Base-by-base conservation (phyloP, 352 stramenopile species). In the Pythium vanterpoolii region DNA sequence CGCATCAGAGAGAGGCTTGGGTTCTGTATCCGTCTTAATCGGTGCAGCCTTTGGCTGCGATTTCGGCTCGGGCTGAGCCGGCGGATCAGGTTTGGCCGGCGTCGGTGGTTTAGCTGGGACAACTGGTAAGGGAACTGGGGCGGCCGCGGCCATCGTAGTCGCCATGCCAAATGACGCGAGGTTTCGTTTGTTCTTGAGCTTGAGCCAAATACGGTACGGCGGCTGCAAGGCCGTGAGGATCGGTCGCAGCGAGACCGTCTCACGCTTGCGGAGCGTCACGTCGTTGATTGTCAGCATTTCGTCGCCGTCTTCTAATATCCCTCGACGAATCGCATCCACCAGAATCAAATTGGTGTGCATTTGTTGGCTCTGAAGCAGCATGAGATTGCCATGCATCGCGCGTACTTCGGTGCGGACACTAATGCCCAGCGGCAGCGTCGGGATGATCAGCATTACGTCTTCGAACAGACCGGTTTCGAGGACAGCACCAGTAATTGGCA, bases 221-320 rank as follows among this genome's bases (percentile, higher is more conserved):
- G 80, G 64, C 21, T 64, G 56, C 5, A 79, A 39, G 7, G 59
- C 55, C 21, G 66, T 57, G 19, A 86, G 56, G 4, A 90, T 47
- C 14, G 69, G 38, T 7, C 76, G 50, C 30, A 87, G 62, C 16
- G 72, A 61, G 4, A 61, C 42, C 0, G 74, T 33, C 21, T 64
- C 45, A 1, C 62, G 44, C 26, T 76, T 69, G 4, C 73, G 60
- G 16, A 90, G 42, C 8, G 77, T 24, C 9, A 72, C 64, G 44
- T 87, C 64, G 44, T 92, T 92, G 26, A 91, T 64, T 6, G 78
- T 70, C 9, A 89, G 71, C 19, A 93, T 28, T 46, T 90, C 80
- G 38, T 91, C 84, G 0, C 76, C 72, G 27, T 86, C 68, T 21
- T 77, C 64, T 21, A 93, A 68, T 23, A 93, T 64, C 5, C 70